Percentiles rank a stretch among this genome's conserved stretches.
phyloP scores from a whole-genome alignment of 2,329 filamentous ascomycete species.

The Penicillium capsulatum region DNA sequence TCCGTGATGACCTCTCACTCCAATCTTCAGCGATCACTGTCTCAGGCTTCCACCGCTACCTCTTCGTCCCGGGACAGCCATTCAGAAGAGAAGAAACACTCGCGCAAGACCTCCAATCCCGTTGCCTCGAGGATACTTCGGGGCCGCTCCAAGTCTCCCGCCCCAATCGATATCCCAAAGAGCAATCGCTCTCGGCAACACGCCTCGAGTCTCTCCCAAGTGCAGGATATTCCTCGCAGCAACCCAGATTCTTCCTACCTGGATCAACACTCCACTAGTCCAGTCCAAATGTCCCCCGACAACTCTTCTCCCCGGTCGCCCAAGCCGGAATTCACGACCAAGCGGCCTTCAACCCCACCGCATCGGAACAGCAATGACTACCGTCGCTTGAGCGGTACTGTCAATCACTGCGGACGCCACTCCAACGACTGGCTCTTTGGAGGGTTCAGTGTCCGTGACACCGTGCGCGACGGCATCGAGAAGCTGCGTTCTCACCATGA shows the following conservation, averaged over 20 bases:
- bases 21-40: constrained; percentile 11
- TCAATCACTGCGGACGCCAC: constrained; percentile 47
- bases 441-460: constrained; percentile 46
- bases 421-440: constrained; percentile 52
- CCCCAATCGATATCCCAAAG: constrained; percentile 17
- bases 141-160: constrained; percentile 21
- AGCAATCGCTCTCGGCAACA: constrained; percentile 4
- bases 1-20: constrained; percentile 19
- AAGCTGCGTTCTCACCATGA: constrained; percentile 28
- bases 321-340: constrained; percentile 14
- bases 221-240: constrained; percentile 17
- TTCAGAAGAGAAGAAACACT: constrained; percentile 15
- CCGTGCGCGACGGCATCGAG: constrained; percentile 41
- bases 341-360: constrained; percentile 19
- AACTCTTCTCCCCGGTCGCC: constrained; percentile 15
- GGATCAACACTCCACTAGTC: constrained; percentile 16
- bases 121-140: constrained; percentile 18
- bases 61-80: constrained; percentile 15
- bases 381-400: constrained; percentile 38
- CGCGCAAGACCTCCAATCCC: constrained; percentile 10
- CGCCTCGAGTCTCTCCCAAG: constrained; percentile 11
- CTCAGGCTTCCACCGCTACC: constrained; percentile 19
- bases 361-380: constrained; percentile 32
- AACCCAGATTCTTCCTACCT: constrained; percentile 13
- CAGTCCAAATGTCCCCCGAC: constrained; percentile 19